Percentiles rank a stretch among this genome's conserved stretches.
Evolutionary conservation across 2,329 filamentous ascomycete species (phyloP).

Genomic region (Thermothelomyces thermophilus): DNA sequence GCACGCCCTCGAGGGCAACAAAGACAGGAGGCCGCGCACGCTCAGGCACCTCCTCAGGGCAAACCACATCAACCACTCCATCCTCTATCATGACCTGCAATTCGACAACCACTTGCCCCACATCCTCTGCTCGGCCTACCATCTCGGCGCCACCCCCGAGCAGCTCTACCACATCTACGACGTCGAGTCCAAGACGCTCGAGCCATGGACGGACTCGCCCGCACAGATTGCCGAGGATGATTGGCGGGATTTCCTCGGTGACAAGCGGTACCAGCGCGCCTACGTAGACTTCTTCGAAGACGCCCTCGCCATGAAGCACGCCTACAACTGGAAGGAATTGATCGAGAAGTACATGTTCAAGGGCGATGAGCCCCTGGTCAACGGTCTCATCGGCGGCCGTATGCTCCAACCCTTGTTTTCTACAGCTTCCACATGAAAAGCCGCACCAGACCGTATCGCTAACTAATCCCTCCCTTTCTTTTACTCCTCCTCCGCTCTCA

Average conservation of each 20-base stretch:
- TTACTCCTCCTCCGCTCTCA: slow-evolving; percentile 30
- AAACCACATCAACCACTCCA: slow-evolving; percentile 84
- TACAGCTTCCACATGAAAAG: too few relatives aligned
- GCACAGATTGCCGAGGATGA: slow-evolving; percentile 76
- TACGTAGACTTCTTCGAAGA: slow-evolving; percentile 97
- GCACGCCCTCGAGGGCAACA: slow-evolving; percentile 71
- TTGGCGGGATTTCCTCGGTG: slow-evolving; percentile 79
- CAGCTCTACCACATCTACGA: slow-evolving; percentile 81
- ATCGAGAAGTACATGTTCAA: slow-evolving; percentile 69
- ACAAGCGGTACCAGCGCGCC: slow-evolving; percentile 75
- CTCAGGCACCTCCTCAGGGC: slow-evolving; percentile 86
- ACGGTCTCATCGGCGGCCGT: slow-evolving; percentile 74
- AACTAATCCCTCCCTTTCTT: not conserved
- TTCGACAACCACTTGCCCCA: slow-evolving; percentile 83
- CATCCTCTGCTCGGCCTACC: slow-evolving; percentile 75
- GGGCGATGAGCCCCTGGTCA: slow-evolving; percentile 69
- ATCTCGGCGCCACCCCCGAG: slow-evolving; percentile 67
- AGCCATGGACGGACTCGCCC: slow-evolving; percentile 77
- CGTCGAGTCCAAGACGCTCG: slow-evolving; percentile 60
- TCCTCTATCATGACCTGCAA: slow-evolving; percentile 67
- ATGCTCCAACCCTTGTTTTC: slow-evolving; percentile 37
- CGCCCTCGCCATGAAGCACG: slow-evolving; percentile 62
- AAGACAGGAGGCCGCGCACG: slow-evolving; percentile 72
- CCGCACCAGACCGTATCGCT: too few relatives aligned
- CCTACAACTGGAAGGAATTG: slow-evolving; percentile 79